Conservation (phyloP, 148 eudicot genomes). For the Cornus suecica region DNA sequence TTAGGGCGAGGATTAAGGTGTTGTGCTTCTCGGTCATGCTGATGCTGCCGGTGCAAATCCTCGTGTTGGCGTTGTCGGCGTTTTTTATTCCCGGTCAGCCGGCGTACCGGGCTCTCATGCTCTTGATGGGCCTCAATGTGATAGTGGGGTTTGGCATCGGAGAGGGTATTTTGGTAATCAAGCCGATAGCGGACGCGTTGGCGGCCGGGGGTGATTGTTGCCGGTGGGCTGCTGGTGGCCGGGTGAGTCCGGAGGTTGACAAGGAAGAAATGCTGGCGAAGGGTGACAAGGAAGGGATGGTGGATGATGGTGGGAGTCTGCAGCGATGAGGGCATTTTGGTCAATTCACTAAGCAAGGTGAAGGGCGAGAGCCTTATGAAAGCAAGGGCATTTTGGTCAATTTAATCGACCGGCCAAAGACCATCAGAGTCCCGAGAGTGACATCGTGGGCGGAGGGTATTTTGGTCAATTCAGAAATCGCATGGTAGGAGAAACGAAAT, state of each 20-base stretch:
- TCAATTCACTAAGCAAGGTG: no score
- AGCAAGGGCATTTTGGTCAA: neutral
- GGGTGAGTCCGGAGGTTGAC: neutral
- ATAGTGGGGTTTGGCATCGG: slow-evolving; percentile 38
- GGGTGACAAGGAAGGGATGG: neutral
- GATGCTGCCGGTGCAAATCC: slow-evolving; percentile 39
- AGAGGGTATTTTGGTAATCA: slow-evolving; percentile 51
- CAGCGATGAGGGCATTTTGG: neutral
- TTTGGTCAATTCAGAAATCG: no score
- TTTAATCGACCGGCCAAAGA: no score
- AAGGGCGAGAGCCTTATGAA: no score
- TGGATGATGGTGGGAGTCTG: neutral
- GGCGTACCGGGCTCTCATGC: slow-evolving; percentile 23
- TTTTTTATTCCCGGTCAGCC: slow-evolving; percentile 43
- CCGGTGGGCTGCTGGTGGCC: neutral
- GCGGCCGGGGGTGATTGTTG: slow-evolving; percentile 14
- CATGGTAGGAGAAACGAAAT: neutral
- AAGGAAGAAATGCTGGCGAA: neutral
- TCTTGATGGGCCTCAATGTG: slow-evolving; percentile 30
- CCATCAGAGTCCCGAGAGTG: no score
- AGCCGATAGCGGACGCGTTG: slow-evolving; percentile 53
- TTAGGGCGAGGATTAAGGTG: slow-evolving; percentile 36
- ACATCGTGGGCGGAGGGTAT: no score
- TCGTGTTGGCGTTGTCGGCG: slow-evolving; percentile 30
- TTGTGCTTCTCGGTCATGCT: slow-evolving; percentile 33